Conservation (phyloP, 768 basidiomycete genomes). For the Agaricus blazei region DNA sequence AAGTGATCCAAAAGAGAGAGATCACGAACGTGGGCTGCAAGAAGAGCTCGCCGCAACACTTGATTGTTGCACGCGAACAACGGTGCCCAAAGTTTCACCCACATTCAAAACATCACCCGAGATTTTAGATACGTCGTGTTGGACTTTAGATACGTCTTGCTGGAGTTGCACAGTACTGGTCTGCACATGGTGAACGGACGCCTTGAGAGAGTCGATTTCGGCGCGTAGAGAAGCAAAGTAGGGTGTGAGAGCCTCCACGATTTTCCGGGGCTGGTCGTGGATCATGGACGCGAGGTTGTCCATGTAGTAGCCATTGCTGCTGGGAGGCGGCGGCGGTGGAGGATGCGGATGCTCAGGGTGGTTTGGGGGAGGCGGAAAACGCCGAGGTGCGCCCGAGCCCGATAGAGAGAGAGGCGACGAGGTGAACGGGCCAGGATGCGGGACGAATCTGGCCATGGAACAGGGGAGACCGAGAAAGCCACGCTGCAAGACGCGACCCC, state of each 20-base stretch:
- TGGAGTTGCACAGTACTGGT: not conserved
- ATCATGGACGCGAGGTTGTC: not conserved
- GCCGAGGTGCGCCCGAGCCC: too few species aligned
- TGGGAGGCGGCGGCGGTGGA: too few species aligned
- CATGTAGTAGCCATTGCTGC: not conserved
- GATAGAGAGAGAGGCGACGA: too few species aligned
- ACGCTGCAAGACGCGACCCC: too few species aligned
- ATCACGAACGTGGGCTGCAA: too few species aligned
- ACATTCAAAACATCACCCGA: not conserved
- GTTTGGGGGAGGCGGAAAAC: too few species aligned
- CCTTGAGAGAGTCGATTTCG: not conserved
- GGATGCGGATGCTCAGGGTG: too few species aligned
- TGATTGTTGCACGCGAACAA: not conserved
- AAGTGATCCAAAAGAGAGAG: too few species aligned
- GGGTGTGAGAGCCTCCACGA: not conserved
- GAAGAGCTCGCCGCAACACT: not conserved
- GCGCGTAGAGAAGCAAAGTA: not conserved
- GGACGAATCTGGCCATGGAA: too few species aligned
- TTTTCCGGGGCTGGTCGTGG: not conserved
- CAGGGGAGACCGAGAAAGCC: too few species aligned
- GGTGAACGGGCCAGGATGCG: too few species aligned
- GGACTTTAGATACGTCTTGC: not conserved
- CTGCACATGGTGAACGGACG: not conserved
- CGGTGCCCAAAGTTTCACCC: not conserved
- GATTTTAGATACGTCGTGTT: not conserved